These are phyloP conservation scores for Coprinopsis cinerea DNA, from an alignment of 768 basidiomycete genomes.

Conservation along the genomic window DNA sequence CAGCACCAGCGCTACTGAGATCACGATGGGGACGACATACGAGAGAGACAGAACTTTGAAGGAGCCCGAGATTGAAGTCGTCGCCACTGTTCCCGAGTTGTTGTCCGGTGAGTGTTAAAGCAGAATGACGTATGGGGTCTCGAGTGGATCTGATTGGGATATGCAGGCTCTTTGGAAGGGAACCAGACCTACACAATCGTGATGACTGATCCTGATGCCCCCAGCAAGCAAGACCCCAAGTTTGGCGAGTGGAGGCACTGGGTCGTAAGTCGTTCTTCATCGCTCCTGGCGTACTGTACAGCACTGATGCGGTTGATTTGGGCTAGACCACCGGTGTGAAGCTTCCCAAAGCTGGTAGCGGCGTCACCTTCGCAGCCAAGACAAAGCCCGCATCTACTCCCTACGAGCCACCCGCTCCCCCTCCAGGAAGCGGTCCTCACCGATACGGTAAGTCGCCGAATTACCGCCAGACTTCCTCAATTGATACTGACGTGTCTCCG, in stretches of 20 bases:
- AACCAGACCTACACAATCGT: slow-evolving; percentile 48
- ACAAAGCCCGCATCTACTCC: slow-evolving; percentile 45
- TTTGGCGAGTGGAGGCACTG: slow-evolving; percentile 52
- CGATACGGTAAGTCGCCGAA: slow-evolving; percentile 58
- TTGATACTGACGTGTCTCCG: too few relatives aligned
- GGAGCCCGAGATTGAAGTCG: neutral
- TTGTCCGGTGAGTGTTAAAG: too few relatives aligned
- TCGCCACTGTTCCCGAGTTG: neutral
- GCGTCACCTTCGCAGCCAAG: slow-evolving; percentile 32
- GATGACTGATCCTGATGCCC: slow-evolving; percentile 57
- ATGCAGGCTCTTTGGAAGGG: too few relatives aligned
- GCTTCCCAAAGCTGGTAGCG: slow-evolving; percentile 23
- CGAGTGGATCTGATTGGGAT: too few relatives aligned
- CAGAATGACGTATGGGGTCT: too few relatives aligned
- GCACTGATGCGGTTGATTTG: neutral
- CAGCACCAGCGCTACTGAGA: neutral
- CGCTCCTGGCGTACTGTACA: slow-evolving; percentile 7
- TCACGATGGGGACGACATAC: neutral
- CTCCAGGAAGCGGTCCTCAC: slow-evolving; percentile 47
- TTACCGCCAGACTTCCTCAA: too few relatives aligned
- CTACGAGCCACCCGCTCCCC: slow-evolving; percentile 52
- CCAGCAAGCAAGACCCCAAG: slow-evolving; percentile 41
- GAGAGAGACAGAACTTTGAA: neutral
- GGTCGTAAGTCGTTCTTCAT: slow-evolving; percentile 32
- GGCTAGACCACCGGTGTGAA: slow-evolving; percentile 32